A percentile compares a stretch with the other conserved stretches of the same genome.
These are phyloP conservation scores for Sporothrix protearum DNA, from an alignment of 2,329 filamentous ascomycete genomes.

Conservation along the genomic window DNA sequence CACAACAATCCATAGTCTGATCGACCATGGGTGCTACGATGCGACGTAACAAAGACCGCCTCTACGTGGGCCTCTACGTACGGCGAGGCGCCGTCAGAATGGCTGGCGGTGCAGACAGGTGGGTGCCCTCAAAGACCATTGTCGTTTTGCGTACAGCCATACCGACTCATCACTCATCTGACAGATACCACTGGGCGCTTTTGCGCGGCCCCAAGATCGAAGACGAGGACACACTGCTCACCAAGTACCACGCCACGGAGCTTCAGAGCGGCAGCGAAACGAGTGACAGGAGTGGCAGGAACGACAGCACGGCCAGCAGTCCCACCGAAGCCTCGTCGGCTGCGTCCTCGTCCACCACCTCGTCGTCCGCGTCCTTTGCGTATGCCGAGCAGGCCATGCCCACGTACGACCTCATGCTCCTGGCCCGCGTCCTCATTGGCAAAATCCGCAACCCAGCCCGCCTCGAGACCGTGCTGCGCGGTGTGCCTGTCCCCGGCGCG, in stretches of 20 bases:
- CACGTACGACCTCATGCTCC: constrained; percentile 9
- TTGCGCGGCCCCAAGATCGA: constrained; percentile 18
- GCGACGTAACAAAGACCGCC: constrained; percentile 15
- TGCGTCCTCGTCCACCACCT: background rate
- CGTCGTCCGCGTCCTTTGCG: background rate
- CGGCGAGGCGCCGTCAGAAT: background rate
- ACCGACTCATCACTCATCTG: background rate
- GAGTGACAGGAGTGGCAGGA: background rate
- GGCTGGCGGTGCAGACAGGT: constrained; percentile 16
- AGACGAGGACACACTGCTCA: constrained; percentile 4
- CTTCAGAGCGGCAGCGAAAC: background rate
- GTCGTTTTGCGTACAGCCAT: background rate
- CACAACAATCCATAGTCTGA: background rate
- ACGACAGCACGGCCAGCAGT: background rate
- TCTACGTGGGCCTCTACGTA: constrained; percentile 20
- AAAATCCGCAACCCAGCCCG: constrained; percentile 5
- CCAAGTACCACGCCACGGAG: constrained; percentile 18
- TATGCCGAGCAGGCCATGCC: constrained; percentile 12
- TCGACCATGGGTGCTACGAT: constrained; percentile 9
- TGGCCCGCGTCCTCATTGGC: constrained; percentile 16
- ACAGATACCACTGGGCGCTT: constrained; percentile 18
- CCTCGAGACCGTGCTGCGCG: constrained; percentile 8
- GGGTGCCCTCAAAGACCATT: background rate
- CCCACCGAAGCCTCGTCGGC: background rate
- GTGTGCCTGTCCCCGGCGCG: background rate